These are phyloP conservation scores for Rhizopogon vinicolor DNA, from an alignment of 768 basidiomycete genomes.

Conservation along the genomic window DNA sequence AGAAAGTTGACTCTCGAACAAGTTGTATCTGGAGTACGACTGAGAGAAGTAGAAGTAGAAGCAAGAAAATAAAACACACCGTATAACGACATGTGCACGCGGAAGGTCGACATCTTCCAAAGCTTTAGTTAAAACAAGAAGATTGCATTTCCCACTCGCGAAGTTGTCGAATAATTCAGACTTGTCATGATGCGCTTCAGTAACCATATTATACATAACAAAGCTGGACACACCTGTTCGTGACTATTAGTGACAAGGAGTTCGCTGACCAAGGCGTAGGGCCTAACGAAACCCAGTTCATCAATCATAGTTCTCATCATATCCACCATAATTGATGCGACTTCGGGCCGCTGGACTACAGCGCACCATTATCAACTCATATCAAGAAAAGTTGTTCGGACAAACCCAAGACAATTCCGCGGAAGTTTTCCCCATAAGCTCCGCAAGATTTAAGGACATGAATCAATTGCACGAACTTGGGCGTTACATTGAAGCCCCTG, in stretches of 20 bases:
- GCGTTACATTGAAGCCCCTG: conserved; percentile 59
- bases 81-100: conserved; percentile 52
- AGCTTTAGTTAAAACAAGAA: conserved; percentile 57
- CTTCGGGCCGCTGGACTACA: conserved; percentile 47
- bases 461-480: conserved; percentile 59
- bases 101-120: conserved; percentile 59
- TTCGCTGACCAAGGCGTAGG: conserved; percentile 41
- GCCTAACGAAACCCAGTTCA: conserved; percentile 49
- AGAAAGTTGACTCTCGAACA: conserved; percentile 60
- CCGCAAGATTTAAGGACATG: conserved; percentile 55
- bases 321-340: conserved; percentile 57
- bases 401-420: conserved; percentile 62
- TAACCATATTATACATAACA: conserved; percentile 2
- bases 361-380: conserved; percentile 4
- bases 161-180: conserved; percentile 39
- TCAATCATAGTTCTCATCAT: conserved; percentile 52
- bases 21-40: conserved; percentile 42
- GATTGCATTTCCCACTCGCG: conserved; percentile 51
- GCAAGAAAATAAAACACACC: conserved; percentile 35
- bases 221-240: conserved; percentile 26
- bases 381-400: not conserved
- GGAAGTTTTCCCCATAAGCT: conserved; percentile 51
- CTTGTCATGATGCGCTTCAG: conserved; percentile 34
- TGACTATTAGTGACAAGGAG: conserved; percentile 26
- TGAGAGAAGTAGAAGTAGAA: not conserved